Base-by-base conservation (phyloP, 371 early-diverging fungal species). In the Phascolomyces articulosus region DNA sequence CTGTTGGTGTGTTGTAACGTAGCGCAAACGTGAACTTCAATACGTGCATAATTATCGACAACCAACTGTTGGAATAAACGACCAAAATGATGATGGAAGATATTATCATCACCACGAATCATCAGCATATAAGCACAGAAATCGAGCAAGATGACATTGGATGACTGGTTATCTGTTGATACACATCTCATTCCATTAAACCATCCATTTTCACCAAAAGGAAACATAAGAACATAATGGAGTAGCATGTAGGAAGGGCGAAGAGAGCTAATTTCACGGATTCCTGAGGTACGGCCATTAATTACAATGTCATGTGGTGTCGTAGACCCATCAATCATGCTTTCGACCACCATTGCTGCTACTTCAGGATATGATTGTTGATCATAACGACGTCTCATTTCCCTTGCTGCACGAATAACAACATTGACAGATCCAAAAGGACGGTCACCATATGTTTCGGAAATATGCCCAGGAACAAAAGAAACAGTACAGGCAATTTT, bases 261-360 rank as follows among this genome's bases (percentile, higher is more conserved):
- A 13, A 44, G 44, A 44, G 44, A 44, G 20, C 44, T 44, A 15
- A 44, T 20, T 20, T 18, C 4, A 4, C 44, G 44, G 21, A 54
- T 10, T 18, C 54, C 54, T 16, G 6, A 4, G 16, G 54, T 54
- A 3, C 54, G 54, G 21, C 21, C 54, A 28, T 54, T 27, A 26
- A 54, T 54, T 4, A 54, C 23, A 54, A 54, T 16, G 21, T 21
- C 26, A 21, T 23, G 26, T 4, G 54, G 54, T 15, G 15, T 20
- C 15, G 15, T 20, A 8, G 44, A 13, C 24, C 27, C 54, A 23
- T 54, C 54, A 18, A 23, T 21, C 23, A 16, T 23, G 26, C 21
- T 54, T 28, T 54, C 54, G 16, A 54, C 54, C 24, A 28, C 54
- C 54, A 54, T 27, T 27, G 54, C 54, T 27, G 54, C 24, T 18